These are phyloP conservation scores for Acidomyces sp. DNA, from an alignment of 495 filamentous ascomycete genomes.

Conservation along the genomic window DNA sequence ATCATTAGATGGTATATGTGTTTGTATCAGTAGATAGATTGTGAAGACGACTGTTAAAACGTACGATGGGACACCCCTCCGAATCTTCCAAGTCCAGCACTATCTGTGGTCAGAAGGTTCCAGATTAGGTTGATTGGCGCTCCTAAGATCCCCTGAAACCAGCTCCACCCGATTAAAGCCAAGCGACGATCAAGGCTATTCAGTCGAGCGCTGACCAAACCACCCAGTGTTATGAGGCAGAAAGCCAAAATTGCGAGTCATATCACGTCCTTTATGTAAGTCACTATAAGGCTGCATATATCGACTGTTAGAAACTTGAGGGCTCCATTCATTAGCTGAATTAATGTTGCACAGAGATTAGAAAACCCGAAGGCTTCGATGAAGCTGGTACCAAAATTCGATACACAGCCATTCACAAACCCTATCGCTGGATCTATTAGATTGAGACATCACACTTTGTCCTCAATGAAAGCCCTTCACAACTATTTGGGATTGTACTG, in stretches of 20 bases:
- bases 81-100: too few species aligned
- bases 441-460: slow-evolving; percentile 9
- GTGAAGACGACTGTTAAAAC: too few species aligned
- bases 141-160: slow-evolving; percentile 28
- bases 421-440: slow-evolving; percentile 9
- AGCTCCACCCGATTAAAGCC: slow-evolving; percentile 40
- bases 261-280: slow-evolving; percentile 24
- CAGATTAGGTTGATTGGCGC: slow-evolving; percentile 10
- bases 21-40: too few species aligned
- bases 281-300: slow-evolving; percentile 18
- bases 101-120: slow-evolving; percentile 8
- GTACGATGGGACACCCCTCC: too few species aligned
- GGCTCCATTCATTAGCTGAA: slow-evolving; percentile 16
- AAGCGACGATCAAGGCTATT: slow-evolving; percentile 35
- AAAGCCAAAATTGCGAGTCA: slow-evolving; percentile 24
- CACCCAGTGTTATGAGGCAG: slow-evolving; percentile 34
- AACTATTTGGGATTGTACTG: slow-evolving; percentile 11
- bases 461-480: slow-evolving; percentile 8
- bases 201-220: slow-evolving; percentile 34
- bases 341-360: slow-evolving; percentile 1
- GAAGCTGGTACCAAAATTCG: slow-evolving; percentile 29
- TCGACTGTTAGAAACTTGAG: slow-evolving; percentile 20
- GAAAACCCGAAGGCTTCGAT: slow-evolving; percentile 42
- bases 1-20: too few species aligned
- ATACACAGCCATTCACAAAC: slow-evolving; percentile 12